These are phyloP conservation scores for Coemansia sp. DNA, from an alignment of 192 early-diverging fungal species.

Conservation along the genomic window DNA sequence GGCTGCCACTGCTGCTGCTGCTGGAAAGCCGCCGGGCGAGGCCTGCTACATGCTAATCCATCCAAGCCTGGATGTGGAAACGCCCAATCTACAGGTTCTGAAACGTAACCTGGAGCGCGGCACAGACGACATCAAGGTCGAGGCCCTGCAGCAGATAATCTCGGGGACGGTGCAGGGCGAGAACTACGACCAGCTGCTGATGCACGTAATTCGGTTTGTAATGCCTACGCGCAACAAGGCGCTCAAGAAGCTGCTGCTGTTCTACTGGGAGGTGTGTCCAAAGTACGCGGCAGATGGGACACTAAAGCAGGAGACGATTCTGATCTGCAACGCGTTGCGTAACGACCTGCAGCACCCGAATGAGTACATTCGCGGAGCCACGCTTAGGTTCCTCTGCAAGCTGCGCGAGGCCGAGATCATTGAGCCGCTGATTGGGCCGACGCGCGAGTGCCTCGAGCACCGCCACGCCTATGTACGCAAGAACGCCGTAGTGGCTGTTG, in stretches of 20 bases:
- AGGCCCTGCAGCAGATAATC: slow-evolving; percentile 93
- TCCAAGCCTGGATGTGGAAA: slow-evolving; percentile 36
- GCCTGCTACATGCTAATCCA: slow-evolving; percentile 55
- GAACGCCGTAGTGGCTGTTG: slow-evolving; percentile 94
- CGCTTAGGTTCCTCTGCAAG: slow-evolving; percentile 93
- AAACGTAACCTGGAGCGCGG: slow-evolving; percentile 76
- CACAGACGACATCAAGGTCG: slow-evolving; percentile 87
- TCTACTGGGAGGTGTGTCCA: slow-evolving; percentile 98
- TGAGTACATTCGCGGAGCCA: slow-evolving; percentile 94
- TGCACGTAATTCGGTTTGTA: slow-evolving; percentile 98
- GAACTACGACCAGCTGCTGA: slow-evolving; percentile 79
- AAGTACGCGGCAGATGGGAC: slow-evolving; percentile 88
- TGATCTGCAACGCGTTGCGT: slow-evolving; percentile 92
- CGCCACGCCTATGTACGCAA: slow-evolving; percentile 97
- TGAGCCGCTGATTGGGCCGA: slow-evolving; percentile 89
- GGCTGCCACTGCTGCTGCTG: slow-evolving; percentile 26
- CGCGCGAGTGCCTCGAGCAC: slow-evolving; percentile 88
- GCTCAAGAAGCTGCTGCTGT: slow-evolving; percentile 93
- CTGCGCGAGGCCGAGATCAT: slow-evolving; percentile 91
- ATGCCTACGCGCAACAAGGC: slow-evolving; percentile 94
- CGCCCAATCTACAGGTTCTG: slow-evolving; percentile 44
- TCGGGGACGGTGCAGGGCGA: slow-evolving; percentile 92
- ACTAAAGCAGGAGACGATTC: slow-evolving; percentile 91
- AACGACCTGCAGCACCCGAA: slow-evolving; percentile 98
- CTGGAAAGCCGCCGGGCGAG: slow-evolving; percentile 26